These are phyloP conservation scores for Daldinia vernicosa DNA, from an alignment of 495 filamentous ascomycete species.

Conservation along the genomic window DNA sequence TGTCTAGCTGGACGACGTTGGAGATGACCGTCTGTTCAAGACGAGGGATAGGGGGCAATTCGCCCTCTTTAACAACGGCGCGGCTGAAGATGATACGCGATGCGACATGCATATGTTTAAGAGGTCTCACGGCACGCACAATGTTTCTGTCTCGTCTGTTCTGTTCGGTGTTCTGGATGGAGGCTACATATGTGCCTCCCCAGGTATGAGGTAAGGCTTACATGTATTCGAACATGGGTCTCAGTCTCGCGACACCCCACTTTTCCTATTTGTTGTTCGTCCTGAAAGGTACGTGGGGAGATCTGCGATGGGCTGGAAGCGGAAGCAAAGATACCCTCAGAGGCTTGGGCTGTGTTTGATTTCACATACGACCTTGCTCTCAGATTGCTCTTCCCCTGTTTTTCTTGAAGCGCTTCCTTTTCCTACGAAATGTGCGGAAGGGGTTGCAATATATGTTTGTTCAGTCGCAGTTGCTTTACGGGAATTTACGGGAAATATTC, in stretches of 20 bases:
- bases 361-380: slow-evolving; percentile 18
- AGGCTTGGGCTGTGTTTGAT: slow-evolving; percentile 26
- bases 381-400: slow-evolving; percentile 23
- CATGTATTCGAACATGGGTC: slow-evolving; percentile 22
- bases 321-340: slow-evolving; percentile 39
- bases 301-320: slow-evolving; percentile 26
- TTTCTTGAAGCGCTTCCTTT: slow-evolving; percentile 6
- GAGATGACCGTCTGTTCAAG: not conserved
- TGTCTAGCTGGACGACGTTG: slow-evolving; percentile 4
- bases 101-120: not conserved
- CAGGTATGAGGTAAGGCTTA: slow-evolving; percentile 18
- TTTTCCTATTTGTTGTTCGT: slow-evolving; percentile 17
- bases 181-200: slow-evolving; percentile 6
- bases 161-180: not conserved
- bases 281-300: slow-evolving; percentile 18
- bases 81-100: not conserved
- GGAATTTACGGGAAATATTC: slow-evolving; percentile 19
- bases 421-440: slow-evolving; percentile 4
- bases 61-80: not conserved
- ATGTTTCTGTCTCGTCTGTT: not conserved
- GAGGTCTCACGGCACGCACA: not conserved
- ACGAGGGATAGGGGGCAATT: not conserved
- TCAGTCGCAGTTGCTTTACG: slow-evolving; percentile 11
- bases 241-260: slow-evolving; percentile 19
- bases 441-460: slow-evolving; percentile 7